Conservation (phyloP, 2,329 filamentous ascomycete genomes). For the Onygenales sp. region DNA sequence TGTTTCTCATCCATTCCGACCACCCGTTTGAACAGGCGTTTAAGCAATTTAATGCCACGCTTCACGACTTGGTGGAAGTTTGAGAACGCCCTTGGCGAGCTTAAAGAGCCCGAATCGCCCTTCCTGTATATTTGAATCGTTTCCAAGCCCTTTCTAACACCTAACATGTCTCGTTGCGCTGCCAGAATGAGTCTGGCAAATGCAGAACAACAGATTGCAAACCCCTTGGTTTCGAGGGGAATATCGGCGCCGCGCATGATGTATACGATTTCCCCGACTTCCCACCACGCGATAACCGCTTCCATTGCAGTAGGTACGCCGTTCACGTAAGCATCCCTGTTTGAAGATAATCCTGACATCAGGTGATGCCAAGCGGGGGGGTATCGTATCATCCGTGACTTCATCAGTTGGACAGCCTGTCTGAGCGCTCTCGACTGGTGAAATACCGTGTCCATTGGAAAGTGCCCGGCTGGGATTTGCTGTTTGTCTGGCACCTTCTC, state of each 20-base stretch:
- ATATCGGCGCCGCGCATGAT: constrained; percentile 26
- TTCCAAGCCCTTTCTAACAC: constrained; percentile 18
- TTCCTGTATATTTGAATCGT: constrained; percentile 11
- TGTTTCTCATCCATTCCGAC: constrained; percentile 19
- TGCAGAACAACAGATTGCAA: constrained; percentile 26
- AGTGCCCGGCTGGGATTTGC: neutral
- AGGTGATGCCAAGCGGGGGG: constrained; percentile 28
- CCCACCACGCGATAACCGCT: constrained; percentile 30
- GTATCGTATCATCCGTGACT: constrained; percentile 18
- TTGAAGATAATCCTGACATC: constrained; percentile 19
- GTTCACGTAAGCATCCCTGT: neutral
- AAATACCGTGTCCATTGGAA: constrained; percentile 6
- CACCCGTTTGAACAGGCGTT: constrained; percentile 26
- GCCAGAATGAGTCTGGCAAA: constrained; percentile 27
- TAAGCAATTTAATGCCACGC: constrained; percentile 23
- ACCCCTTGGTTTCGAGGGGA: constrained; percentile 22
- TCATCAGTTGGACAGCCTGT: constrained; percentile 30
- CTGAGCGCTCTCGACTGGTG: constrained; percentile 21
- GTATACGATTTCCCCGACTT: constrained; percentile 20
- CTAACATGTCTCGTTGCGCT: constrained; percentile 18
- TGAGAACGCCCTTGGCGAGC: neutral
- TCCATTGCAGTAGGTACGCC: constrained; percentile 13
- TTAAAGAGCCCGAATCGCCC: constrained; percentile 1
- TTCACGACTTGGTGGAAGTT: constrained; percentile 22
- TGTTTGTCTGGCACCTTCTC: neutral